Percentiles rank a stretch among this genome's conserved stretches.
These are phyloP conservation scores for Polyporus tsugae DNA, from an alignment of 1,284 basidiomycete species.

Conservation along the genomic window DNA sequence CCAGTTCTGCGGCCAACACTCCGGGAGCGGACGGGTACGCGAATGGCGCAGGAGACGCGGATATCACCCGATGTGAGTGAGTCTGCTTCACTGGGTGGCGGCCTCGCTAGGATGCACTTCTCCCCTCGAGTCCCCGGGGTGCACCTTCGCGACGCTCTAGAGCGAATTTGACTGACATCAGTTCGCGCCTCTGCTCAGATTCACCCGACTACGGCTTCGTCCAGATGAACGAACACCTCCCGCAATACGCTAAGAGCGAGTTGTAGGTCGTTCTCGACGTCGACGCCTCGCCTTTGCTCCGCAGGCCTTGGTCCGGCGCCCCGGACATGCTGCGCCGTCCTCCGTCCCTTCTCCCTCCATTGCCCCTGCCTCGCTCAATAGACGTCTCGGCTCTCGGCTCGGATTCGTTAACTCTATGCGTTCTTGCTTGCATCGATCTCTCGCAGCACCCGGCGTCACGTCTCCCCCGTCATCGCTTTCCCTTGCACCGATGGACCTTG, in stretches of 20 bases:
- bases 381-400: slow-evolving; percentile 30
- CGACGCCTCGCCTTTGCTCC: neutral
- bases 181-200: slow-evolving; percentile 55
- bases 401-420: slow-evolving; percentile 29
- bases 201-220: slow-evolving; percentile 86
- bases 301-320: slow-evolving; percentile 12
- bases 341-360: slow-evolving; percentile 17
- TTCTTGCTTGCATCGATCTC: slow-evolving; percentile 28
- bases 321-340: slow-evolving; percentile 15
- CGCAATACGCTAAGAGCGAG: slow-evolving; percentile 72
- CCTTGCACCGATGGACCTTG: slow-evolving; percentile 18
- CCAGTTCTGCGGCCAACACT: slow-evolving; percentile 76
- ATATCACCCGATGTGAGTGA: slow-evolving; percentile 83
- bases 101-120: slow-evolving; percentile 18
- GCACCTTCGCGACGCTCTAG: slow-evolving; percentile 11
- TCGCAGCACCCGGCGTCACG: slow-evolving; percentile 15
- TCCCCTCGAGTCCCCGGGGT: slow-evolving; percentile 9
- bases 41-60: slow-evolving; percentile 54
- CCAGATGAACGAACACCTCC: slow-evolving; percentile 75
- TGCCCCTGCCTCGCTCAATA: slow-evolving; percentile 24
- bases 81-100: slow-evolving; percentile 31
- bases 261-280: slow-evolving; percentile 46
- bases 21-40: slow-evolving; percentile 63
- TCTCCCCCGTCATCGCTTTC: slow-evolving; percentile 16
- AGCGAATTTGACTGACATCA: slow-evolving; percentile 38